phyloP scores from a whole-genome alignment of 2,329 filamentous ascomycete species.

The Aureobasidium sp. region DNA sequence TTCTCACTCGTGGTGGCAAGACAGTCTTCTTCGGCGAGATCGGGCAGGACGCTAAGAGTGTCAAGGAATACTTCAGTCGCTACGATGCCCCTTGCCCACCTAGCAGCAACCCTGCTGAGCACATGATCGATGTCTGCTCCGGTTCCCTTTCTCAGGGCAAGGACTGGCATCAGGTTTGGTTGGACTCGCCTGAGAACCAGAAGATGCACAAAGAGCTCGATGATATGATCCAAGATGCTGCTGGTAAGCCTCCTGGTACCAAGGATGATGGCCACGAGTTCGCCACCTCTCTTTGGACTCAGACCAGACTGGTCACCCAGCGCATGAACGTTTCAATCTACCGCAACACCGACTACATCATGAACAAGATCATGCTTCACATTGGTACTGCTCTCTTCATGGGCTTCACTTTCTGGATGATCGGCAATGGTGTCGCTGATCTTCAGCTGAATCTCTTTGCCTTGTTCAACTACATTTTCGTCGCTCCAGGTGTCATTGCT shows the following conservation, averaged over 20 bases:
- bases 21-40: conserved; percentile 56
- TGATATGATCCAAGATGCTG: conserved; percentile 70
- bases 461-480: conserved; percentile 80
- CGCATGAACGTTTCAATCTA: conserved; percentile 85
- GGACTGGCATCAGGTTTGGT: conserved; percentile 81
- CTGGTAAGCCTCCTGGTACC: conserved; percentile 49
- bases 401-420: conserved; percentile 73
- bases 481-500: conserved; percentile 78
- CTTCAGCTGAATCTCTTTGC: conserved; percentile 69
- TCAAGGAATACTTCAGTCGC: too few species aligned
- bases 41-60: conserved; percentile 53
- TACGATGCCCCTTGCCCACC: too few species aligned
- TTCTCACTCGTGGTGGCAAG: conserved; percentile 48
- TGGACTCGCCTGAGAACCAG: conserved; percentile 74
- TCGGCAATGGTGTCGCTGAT: conserved; percentile 32
- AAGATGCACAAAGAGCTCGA: conserved; percentile 72
- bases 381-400: conserved; percentile 90
- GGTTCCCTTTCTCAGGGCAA: too few species aligned
- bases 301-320: conserved; percentile 77
- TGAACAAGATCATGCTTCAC: conserved; percentile 79
- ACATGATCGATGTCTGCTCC: conserved; percentile 89
- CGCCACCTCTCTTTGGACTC: conserved; percentile 81
- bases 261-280: conserved; percentile 75
- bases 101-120: conserved; percentile 69
- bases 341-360: conserved; percentile 91